Evolutionary conservation across 1,284 basidiomycete genomes (phyloP).

Genomic region (Austroboletus rostrupii): DNA sequence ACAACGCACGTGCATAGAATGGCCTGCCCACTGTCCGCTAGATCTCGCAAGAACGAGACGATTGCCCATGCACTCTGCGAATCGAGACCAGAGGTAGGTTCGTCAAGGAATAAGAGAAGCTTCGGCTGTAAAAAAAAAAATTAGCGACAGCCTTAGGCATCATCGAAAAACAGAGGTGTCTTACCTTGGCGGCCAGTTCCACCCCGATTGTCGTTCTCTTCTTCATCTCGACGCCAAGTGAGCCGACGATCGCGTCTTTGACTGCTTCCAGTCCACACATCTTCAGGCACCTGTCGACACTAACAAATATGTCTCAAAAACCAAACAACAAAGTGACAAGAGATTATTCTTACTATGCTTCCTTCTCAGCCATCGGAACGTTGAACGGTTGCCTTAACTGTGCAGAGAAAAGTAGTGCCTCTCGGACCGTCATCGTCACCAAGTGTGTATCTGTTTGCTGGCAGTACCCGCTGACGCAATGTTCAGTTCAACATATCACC

Average conservation of each 20-base stretch:
- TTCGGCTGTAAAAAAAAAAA: slow-evolving; percentile 46
- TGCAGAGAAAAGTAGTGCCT: slow-evolving; percentile 82
- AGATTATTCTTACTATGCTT: slow-evolving; percentile 53
- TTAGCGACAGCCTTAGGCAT: not conserved
- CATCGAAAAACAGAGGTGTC: not conserved
- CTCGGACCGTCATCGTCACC: slow-evolving; percentile 73
- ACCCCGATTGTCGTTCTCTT: slow-evolving; percentile 84
- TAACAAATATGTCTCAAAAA: slow-evolving; percentile 18
- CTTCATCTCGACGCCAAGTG: slow-evolving; percentile 70
- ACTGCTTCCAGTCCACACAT: slow-evolving; percentile 75
- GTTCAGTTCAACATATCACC: not conserved
- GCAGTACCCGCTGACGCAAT: slow-evolving; percentile 56
- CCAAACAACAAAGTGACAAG: too few species aligned
- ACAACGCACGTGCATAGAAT: slow-evolving; percentile 67
- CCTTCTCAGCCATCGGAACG: slow-evolving; percentile 70
- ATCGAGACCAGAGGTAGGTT: slow-evolving; percentile 83
- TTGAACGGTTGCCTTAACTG: slow-evolving; percentile 72
- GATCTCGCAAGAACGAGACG: slow-evolving; percentile 69
- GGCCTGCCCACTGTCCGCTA: slow-evolving; percentile 77
- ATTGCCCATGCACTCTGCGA: slow-evolving; percentile 90
- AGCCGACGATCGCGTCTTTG: slow-evolving; percentile 75
- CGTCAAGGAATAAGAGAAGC: slow-evolving; percentile 79
- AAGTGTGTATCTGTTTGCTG: slow-evolving; percentile 82
- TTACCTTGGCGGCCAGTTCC: slow-evolving; percentile 70
- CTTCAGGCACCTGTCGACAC: slow-evolving; percentile 74